These are phyloP conservation scores for Penicillium cosmopolitanum DNA, from an alignment of 495 filamentous ascomycete genomes.

Conservation along the genomic window DNA sequence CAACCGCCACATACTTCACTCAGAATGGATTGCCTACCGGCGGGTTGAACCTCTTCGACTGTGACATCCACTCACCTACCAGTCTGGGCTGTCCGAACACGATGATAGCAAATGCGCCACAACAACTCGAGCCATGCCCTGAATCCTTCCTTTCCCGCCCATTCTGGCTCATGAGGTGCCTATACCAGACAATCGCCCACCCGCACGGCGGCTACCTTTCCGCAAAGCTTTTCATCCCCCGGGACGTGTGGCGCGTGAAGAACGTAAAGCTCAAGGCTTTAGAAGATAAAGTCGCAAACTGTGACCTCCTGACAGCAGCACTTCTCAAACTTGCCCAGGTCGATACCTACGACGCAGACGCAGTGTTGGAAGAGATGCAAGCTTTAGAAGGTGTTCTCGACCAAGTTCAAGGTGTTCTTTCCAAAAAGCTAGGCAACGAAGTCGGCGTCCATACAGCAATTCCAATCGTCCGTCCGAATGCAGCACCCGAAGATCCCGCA, in stretches of 20 bases:
- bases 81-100: slow-evolving; percentile 69
- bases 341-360: slow-evolving; percentile 86
- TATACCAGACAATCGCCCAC: slow-evolving; percentile 91
- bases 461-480: slow-evolving; percentile 68
- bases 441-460: slow-evolving; percentile 77
- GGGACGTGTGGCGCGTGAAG: slow-evolving; percentile 92
- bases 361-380: slow-evolving; percentile 94
- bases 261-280: slow-evolving; percentile 87
- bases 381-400: slow-evolving; percentile 86
- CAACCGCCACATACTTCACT: slow-evolving; percentile 60
- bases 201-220: slow-evolving; percentile 91
- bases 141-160: slow-evolving; percentile 82
- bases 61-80: slow-evolving; percentile 75
- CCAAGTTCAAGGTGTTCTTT: slow-evolving; percentile 72
- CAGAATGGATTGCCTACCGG: slow-evolving; percentile 59
- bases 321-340: slow-evolving; percentile 80
- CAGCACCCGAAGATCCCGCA: slow-evolving; percentile 44
- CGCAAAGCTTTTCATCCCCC: slow-evolving; percentile 85
- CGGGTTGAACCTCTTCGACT: slow-evolving; percentile 84
- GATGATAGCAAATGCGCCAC: slow-evolving; percentile 59
- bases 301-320: slow-evolving; percentile 89
- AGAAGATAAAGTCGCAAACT: slow-evolving; percentile 94
- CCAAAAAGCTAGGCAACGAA: slow-evolving; percentile 86
- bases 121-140: slow-evolving; percentile 89
- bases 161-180: slow-evolving; percentile 93